Evolutionary conservation across 2,329 filamentous ascomycete species (phyloP).

Genomic region (Myriosclerotinia scirpicola): DNA sequence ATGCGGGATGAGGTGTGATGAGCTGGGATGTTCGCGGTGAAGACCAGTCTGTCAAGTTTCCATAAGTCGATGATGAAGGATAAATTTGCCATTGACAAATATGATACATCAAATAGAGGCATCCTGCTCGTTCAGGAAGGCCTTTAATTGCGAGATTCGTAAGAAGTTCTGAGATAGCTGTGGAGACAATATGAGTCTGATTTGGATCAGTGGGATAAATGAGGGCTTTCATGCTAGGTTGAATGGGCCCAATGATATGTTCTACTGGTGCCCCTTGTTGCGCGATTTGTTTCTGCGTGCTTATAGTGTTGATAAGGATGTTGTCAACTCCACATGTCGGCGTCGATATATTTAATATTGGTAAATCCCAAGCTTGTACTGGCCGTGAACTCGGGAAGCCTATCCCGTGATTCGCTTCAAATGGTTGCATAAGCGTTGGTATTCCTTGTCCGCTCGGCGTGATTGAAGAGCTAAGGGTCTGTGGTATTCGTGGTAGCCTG

Average conservation of each 20-base stretch:
- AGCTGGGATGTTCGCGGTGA: constrained; percentile 33
- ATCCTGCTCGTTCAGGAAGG: constrained; percentile 31
- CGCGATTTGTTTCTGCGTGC: constrained; percentile 42
- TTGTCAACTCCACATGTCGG: constrained; percentile 42
- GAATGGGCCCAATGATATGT: constrained; percentile 41
- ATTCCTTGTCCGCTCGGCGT: not conserved
- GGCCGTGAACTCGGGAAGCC: not conserved
- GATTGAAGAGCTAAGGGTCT: not conserved
- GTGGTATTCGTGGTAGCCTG: not conserved
- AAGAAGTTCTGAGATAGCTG: constrained; percentile 39
- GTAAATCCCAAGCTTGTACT: constrained; percentile 39
- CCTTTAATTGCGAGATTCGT: constrained; percentile 25
- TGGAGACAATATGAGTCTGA: constrained; percentile 35
- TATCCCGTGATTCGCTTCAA: not conserved
- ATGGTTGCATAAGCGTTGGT: not conserved
- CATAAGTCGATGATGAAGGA: constrained; percentile 29
- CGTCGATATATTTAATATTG: constrained; percentile 38
- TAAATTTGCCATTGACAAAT: constrained; percentile 36
- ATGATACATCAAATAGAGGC: constrained; percentile 31
- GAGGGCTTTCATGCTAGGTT: constrained; percentile 42
- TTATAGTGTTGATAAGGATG: constrained; percentile 43
- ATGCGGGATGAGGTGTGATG: constrained; percentile 41
- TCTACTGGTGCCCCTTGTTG: constrained; percentile 34
- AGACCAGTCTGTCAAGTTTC: constrained; percentile 34
- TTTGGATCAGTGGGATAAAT: constrained; percentile 38